phyloP scores from a whole-genome alignment of 139 green algal genomes.

The Ettlia oleoabundans region DNA sequence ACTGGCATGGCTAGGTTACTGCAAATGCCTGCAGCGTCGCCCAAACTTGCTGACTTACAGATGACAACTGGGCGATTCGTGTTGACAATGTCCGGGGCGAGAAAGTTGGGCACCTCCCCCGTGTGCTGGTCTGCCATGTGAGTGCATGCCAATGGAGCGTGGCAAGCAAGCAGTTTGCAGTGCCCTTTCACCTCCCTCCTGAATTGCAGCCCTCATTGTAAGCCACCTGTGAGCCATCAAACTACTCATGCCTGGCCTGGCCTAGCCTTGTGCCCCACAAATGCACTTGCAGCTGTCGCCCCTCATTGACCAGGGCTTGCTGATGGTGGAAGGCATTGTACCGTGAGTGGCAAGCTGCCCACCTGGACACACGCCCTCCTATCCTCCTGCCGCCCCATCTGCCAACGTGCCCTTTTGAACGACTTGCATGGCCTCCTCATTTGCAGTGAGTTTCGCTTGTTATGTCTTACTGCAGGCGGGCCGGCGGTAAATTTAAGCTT shows the following conservation, averaged over 20 bases:
- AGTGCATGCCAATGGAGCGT: too few species aligned
- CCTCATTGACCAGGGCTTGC: slow-evolving; percentile 47
- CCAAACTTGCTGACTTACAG: neutral
- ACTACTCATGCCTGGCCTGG: too few species aligned
- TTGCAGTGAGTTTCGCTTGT: too few species aligned
- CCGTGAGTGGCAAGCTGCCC: neutral
- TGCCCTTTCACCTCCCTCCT: too few species aligned
- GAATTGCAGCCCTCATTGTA: too few species aligned
- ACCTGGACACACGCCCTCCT: neutral
- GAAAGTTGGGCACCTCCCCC: slow-evolving; percentile 24
- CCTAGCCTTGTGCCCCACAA: neutral
- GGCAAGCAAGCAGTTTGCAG: too few species aligned
- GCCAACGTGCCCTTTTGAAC: too few species aligned
- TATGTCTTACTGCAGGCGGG: neutral
- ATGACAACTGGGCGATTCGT: neutral
- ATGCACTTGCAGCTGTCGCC: slow-evolving; percentile 39
- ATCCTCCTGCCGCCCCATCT: too few species aligned
- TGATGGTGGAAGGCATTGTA: slow-evolving; percentile 53
- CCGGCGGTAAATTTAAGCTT: slow-evolving; percentile 41
- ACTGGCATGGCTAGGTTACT: neutral
- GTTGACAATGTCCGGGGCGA: slow-evolving; percentile 2
- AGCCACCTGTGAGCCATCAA: too few species aligned
- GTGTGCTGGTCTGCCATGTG: slow-evolving; percentile 24
- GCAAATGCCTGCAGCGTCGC: too few species aligned
- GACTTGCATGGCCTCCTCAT: too few species aligned